These are phyloP conservation scores for Annona squamosa DNA, from an alignment of 164 flowering plant species.

Conservation along the genomic window DNA sequence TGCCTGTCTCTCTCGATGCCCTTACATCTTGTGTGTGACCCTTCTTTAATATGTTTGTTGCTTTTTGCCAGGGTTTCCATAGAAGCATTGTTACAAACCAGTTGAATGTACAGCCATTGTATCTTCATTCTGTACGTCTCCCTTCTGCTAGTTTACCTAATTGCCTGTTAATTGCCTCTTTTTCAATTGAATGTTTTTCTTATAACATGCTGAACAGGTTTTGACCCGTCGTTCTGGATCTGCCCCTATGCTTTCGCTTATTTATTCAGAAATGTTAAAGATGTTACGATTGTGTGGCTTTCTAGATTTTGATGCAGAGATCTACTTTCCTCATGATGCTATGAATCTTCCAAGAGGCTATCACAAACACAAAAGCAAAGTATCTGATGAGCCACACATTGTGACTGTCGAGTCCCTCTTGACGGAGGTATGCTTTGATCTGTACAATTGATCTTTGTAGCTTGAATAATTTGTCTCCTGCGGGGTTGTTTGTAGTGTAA, in stretches of 20 bases:
- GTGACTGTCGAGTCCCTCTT: constrained; percentile 54
- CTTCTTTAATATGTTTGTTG: background rate
- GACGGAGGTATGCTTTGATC: constrained; percentile 39
- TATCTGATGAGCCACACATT: constrained; percentile 67
- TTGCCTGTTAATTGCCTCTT: background rate
- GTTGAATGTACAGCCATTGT: constrained; percentile 45
- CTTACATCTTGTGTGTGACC: background rate
- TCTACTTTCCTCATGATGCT: constrained; percentile 60
- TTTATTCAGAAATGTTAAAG: constrained; percentile 70
- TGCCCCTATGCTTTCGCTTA: constrained; percentile 64
- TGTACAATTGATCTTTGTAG: background rate
- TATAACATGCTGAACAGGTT: constrained; percentile 38
- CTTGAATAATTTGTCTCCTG: background rate
- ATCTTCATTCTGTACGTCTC: constrained; percentile 65
- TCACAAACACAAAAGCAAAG: constrained; percentile 57
- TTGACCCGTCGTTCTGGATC: constrained; percentile 81
- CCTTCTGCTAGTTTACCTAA: background rate
- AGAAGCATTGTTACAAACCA: constrained; percentile 29
- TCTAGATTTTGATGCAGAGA: constrained; percentile 68
- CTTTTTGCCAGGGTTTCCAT: constrained; percentile 49
- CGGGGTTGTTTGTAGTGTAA: background rate
- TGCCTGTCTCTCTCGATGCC: background rate
- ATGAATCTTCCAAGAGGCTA: constrained; percentile 66
- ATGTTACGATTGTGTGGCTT: constrained; percentile 70
- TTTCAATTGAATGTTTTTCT: constrained; percentile 3